Evolutionary conservation across 192 early-diverging fungal genomes (phyloP).

Genomic region (Gaertneriomyces semiglobifer): DNA sequence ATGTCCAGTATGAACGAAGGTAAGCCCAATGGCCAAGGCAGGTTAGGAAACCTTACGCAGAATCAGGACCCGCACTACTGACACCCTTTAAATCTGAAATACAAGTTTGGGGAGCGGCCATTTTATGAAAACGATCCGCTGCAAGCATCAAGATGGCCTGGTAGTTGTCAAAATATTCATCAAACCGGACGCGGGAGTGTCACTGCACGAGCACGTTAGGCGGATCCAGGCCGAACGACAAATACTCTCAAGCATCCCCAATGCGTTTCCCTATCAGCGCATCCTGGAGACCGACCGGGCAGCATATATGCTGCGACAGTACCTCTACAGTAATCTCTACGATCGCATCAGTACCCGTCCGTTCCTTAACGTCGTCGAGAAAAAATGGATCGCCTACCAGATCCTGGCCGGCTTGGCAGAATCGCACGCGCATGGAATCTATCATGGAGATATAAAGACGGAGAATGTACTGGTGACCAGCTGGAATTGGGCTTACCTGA

Average conservation of each 20-base stretch:
- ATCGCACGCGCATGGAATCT: slow-evolving; percentile 71
- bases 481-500: slow-evolving; percentile 92
- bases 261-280: slow-evolving; percentile 72
- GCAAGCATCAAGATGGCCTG: slow-evolving; percentile 70
- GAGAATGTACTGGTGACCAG: slow-evolving; percentile 92
- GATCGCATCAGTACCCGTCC: slow-evolving; percentile 96
- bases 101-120: slow-evolving; percentile 80
- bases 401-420: slow-evolving; percentile 76
- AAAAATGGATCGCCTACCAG: slow-evolving; percentile 94
- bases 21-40: not conserved
- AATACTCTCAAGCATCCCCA: slow-evolving; percentile 65
- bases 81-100: too few species aligned
- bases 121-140: slow-evolving; percentile 93
- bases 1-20: slow-evolving; percentile 72
- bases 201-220: slow-evolving; percentile 51
- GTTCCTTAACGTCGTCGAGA: slow-evolving; percentile 80
- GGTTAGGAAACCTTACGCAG: too few species aligned
- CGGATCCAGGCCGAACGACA: slow-evolving; percentile 56
- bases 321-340: slow-evolving; percentile 89
- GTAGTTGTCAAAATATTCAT: slow-evolving; percentile 92
- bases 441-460: slow-evolving; percentile 94
- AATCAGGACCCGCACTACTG: too few species aligned
- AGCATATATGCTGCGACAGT: slow-evolving; percentile 85
- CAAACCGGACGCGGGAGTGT: slow-evolving; percentile 70
- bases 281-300: slow-evolving; percentile 87